Percentiles rank a stretch among this genome's conserved stretches.
Conservation (phyloP, 2,329 filamentous ascomycete species). For the Colletotrichum graminicola region DNA sequence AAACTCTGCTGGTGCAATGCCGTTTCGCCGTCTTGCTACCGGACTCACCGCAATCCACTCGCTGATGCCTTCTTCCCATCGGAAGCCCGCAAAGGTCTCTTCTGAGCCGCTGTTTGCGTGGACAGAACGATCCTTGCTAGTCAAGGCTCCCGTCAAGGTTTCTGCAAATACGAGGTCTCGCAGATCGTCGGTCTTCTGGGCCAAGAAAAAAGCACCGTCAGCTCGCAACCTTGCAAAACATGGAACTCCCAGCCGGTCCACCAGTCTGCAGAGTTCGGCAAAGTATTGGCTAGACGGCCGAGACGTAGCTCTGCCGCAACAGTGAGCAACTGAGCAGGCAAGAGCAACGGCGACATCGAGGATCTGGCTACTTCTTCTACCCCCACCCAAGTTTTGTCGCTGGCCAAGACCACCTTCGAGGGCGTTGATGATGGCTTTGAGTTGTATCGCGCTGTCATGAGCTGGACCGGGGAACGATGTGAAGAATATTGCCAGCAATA, state of each 20-base stretch:
- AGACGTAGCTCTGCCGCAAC: conserved; percentile 58
- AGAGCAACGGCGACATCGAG: conserved; percentile 55
- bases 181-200: conserved; percentile 65
- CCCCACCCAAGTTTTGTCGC: background rate
- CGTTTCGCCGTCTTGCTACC: background rate
- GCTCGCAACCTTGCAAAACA: conserved; percentile 54
- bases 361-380: conserved; percentile 39
- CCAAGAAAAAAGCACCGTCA: conserved; percentile 64
- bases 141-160: conserved; percentile 42
- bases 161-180: conserved; percentile 68
- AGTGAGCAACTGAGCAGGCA: conserved; percentile 60
- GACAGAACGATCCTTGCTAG: background rate
- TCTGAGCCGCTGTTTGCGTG: background rate
- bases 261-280: conserved; percentile 54
- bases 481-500: conserved; percentile 35
- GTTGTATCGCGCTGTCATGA: background rate
- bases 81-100: conserved; percentile 50
- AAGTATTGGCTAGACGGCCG: conserved; percentile 55
- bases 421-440: conserved; percentile 3
- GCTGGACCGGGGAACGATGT: background rate
- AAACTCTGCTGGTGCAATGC: background rate
- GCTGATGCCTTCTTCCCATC: conserved; percentile 57
- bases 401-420: conserved; percentile 7
- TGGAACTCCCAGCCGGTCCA: conserved; percentile 53
- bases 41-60: conserved; percentile 52